These are phyloP conservation scores for Polyporus arcularius DNA, from an alignment of 768 basidiomycete species.

Conservation along the genomic window DNA sequence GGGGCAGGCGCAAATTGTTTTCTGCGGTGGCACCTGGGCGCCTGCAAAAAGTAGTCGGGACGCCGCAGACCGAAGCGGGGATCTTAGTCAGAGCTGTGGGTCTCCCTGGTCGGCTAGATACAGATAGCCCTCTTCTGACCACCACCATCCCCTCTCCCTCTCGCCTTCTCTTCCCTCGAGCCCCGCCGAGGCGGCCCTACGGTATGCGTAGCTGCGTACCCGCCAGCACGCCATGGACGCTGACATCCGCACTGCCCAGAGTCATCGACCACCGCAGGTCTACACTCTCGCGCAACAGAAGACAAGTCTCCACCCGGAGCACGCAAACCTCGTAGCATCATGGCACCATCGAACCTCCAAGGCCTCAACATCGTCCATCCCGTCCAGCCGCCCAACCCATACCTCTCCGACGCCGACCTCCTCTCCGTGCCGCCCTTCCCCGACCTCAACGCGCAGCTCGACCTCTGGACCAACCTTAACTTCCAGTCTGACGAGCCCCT, in stretches of 20 bases:
- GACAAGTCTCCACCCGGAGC: slow-evolving; percentile 1
- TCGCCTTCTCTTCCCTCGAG: not conserved
- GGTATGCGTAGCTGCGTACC: slow-evolving; percentile 9
- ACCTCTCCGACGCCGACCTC: slow-evolving; percentile 51
- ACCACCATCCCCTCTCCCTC: slow-evolving; percentile 13
- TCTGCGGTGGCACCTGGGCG: not conserved
- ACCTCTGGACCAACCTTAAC: slow-evolving; percentile 80
- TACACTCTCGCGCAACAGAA: not conserved
- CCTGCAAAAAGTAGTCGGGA: not conserved
- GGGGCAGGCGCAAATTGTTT: no score
- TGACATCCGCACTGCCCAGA: not conserved
- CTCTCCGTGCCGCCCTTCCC: slow-evolving; percentile 65
- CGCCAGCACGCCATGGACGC: not conserved
- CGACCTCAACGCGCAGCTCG: slow-evolving; percentile 75
- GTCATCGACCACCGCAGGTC: not conserved
- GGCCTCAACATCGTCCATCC: slow-evolving; percentile 82
- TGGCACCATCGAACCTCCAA: slow-evolving; percentile 67
- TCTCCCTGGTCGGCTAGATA: slow-evolving; percentile 14
- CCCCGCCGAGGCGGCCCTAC: not conserved
- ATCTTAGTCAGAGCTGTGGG: slow-evolving; percentile 9
- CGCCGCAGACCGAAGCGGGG: slow-evolving; percentile 3
- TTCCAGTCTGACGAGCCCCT: slow-evolving; percentile 77
- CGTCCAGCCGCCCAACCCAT: slow-evolving; percentile 39
- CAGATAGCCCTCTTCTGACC: slow-evolving; percentile 13
- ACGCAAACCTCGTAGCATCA: slow-evolving; percentile 30